Evolutionary conservation across 75 land plant genomes (phyloP), one percentile per base, ranked within the genome.

Genomic region (Cryptomeria japonica): DNA sequence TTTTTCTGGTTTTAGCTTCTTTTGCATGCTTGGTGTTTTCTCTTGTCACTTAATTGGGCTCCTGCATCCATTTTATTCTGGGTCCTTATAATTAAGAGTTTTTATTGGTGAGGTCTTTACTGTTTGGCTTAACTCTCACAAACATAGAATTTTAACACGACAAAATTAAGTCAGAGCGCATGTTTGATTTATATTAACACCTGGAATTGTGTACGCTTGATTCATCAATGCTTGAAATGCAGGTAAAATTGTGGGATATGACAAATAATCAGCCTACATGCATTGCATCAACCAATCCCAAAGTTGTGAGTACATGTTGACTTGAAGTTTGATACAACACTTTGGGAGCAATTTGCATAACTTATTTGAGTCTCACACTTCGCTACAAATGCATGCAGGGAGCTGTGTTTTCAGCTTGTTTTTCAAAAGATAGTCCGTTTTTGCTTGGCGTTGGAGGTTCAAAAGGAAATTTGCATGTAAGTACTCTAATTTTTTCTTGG

Each of bases 211-310:
- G 11, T 34, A 73, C 2, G 0, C 37, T 31, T 32, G 77, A 73
- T 11, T 32, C 37, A 73, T 73, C 37, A 34, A 31, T 28, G 37
- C 77, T 34, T 89, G 64, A 68, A 47, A 44, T 84, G 55, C 89
- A 96, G 97, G 96, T 98, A 41, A 98, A 98, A 77, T 89, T 98
- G 4, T 97, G 99, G 99, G 96, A 98, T 89, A 78, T 97, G 49
- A 94, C 97, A 34, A 94, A 92, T 72, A 95, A 97, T 83, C 91
- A 95, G 73, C 99, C 99, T 31, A 88, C 97, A 19, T 95, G 94
- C 89, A 80, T 98, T 83, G 94, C 94, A 55, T 92, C 99, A 58
- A 86, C 36, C 13, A 96, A 95, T 87, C 95, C 93, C 15, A 94
- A 98, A 92, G 95, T 95, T 72, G 98, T 96, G 92, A 91, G 95